These are phyloP conservation scores for Fusarium pininemorale DNA, from an alignment of 2,329 filamentous ascomycete species.

Conservation along the genomic window DNA sequence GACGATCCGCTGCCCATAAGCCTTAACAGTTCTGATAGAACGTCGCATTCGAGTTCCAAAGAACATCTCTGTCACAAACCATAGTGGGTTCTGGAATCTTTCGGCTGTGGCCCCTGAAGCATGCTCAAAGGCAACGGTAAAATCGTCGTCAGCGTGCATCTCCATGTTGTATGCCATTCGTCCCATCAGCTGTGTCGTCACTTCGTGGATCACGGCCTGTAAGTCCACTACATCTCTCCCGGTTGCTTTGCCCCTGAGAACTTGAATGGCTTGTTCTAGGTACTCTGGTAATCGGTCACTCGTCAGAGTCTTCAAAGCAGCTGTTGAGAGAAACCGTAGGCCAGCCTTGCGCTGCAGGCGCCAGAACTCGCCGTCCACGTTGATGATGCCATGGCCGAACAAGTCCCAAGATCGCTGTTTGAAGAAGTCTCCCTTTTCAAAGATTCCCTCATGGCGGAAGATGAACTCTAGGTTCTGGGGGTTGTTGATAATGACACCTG, in stretches of 20 bases:
- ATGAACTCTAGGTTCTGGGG: conserved; percentile 70
- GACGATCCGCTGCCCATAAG: conserved; percentile 67
- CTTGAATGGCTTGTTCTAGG: conserved; percentile 53
- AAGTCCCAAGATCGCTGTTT: conserved; percentile 68
- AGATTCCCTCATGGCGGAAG: conserved; percentile 67
- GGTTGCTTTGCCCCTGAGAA: conserved; percentile 48
- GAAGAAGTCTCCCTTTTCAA: conserved; percentile 71
- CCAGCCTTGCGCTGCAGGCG: conserved; percentile 70
- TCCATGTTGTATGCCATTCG: conserved; percentile 76
- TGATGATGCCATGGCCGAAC: conserved; percentile 74
- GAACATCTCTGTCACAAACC: conserved; percentile 66
- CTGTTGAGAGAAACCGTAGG: conserved; percentile 64
- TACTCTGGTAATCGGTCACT: conserved; percentile 66
- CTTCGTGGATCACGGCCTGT: conserved; percentile 68
- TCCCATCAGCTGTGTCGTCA: conserved; percentile 74
- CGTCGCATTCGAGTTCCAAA: conserved; percentile 56
- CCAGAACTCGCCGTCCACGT: conserved; percentile 72
- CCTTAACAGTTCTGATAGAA: conserved; percentile 60
- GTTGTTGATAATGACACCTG: conserved; percentile 70
- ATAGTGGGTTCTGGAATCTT: conserved; percentile 73
- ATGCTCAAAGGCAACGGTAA: conserved; percentile 68
- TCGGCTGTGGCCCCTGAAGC: conserved; percentile 68
- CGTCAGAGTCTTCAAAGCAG: conserved; percentile 66
- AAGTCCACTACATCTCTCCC: conserved; percentile 57
- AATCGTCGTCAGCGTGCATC: conserved; percentile 69